These are phyloP conservation scores for Pyrus pyrifolia DNA, from an alignment of 306 rosid genomes.

Conservation along the genomic window DNA sequence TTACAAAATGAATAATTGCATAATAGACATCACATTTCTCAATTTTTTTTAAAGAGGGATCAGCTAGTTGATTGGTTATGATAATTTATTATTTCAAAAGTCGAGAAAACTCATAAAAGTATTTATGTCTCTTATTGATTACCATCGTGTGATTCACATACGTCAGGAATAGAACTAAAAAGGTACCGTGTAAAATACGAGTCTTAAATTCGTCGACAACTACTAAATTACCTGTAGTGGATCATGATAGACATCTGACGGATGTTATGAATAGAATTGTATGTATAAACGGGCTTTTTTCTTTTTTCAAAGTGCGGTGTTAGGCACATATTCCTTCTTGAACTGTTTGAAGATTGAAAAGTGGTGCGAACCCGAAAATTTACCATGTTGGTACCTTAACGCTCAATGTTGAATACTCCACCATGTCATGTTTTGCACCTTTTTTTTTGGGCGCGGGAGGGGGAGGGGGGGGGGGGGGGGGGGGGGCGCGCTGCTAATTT, in stretches of 20 bases:
- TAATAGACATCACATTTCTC: too few species aligned
- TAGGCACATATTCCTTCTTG: conserved; percentile 15
- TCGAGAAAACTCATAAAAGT: too few species aligned
- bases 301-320: neutral
- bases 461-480: too few species aligned
- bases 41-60: too few species aligned
- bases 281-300: neutral
- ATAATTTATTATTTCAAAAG: rapidly evolving
- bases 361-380: neutral
- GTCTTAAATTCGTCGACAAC: too few species aligned
- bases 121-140: too few species aligned
- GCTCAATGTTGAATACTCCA: neutral
- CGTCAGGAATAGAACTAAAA: rapidly evolving
- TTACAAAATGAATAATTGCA: neutral
- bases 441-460: too few species aligned
- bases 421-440: neutral
- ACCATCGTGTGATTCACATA: too few species aligned
- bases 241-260: neutral
- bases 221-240: too few species aligned
- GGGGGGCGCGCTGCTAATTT: too few species aligned
- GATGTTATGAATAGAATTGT: neutral
- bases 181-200: too few species aligned
- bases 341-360: neutral
- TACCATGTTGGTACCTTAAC: neutral
- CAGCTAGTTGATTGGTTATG: too few species aligned